Base-by-base conservation (phyloP, 345 rosid genomes). In the Cardamine occulta region DNA sequence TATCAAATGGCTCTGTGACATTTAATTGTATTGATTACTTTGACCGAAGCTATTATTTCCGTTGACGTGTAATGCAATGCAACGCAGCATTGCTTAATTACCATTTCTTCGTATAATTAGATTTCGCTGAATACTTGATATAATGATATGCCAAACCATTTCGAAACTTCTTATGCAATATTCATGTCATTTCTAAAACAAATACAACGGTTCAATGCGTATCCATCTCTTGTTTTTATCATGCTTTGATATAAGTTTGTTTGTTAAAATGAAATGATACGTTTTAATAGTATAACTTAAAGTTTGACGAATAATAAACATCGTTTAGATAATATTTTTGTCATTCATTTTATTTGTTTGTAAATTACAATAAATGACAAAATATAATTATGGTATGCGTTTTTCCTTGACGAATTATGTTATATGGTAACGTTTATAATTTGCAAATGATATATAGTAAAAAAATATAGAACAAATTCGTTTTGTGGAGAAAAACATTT, bases 11-110 rank as follows among this genome's bases (percentile, higher is more conserved):
- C 54, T 49, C 26, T 19, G 62, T 9, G 47, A 14, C 62, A 68
- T 35, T 76, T 49, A 63, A 53, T 32, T 62, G 68, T 51, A 37
- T 68, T 21, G 52, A 26, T 18, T 62, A 54, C 67, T 19, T 32
- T 49, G 9, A 58, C 64, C 11, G 37, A 18, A 68, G 70, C 68
- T 56, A 49, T 24, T 6, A 40, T 58, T 52, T 58, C 7, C 3
- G 14, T 48, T 37, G n/a, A 74, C 56, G 19, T 55, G 15, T 19
- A 37, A 62, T 63, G 53, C 48, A 55, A 31, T 64, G 76, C 10
- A 11, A 24, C 19, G 37, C 59, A 61, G 51, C 6, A 13, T 13
- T 40, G 5, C 47, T 13, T 40, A 40, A 40, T 40, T 13, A 5
- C n/a, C 47, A 13, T 42, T 13, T 42, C n/a, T 0, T 2, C 14